A percentile compares a stretch with the other conserved stretches of the same genome.
Conservation (phyloP, 2,329 filamentous ascomycete species). For the Penicillium sp. region DNA sequence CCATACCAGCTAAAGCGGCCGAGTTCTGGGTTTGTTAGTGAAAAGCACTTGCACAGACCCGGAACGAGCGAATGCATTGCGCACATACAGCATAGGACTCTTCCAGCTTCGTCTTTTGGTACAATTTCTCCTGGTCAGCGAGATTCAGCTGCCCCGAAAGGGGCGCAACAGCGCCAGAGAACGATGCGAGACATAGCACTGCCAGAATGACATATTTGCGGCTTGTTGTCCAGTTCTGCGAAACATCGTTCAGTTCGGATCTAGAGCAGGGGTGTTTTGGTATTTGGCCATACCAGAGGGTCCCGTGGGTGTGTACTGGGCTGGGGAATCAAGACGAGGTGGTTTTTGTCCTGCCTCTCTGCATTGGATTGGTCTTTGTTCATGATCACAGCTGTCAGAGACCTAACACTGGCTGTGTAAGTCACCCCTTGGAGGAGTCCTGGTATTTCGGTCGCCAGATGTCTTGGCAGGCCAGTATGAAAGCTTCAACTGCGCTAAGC, state of each 20-base stretch:
- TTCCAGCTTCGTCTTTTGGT: constrained; percentile 35
- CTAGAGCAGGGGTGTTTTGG: not conserved
- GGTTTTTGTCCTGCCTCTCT: constrained; percentile 4
- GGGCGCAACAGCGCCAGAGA: constrained; percentile 38
- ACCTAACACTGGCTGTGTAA: not conserved
- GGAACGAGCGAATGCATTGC: not conserved
- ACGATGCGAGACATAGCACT: constrained; percentile 39
- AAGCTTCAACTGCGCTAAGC: constrained; percentile 1
- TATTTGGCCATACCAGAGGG: constrained; percentile 32
- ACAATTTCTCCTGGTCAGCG: constrained; percentile 37
- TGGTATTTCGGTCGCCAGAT: not conserved
- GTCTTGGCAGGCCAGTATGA: not conserved
- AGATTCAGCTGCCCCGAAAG: constrained; percentile 41
- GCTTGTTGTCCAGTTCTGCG: constrained; percentile 36
- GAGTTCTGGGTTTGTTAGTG: constrained; percentile 30
- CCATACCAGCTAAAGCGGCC: constrained; percentile 43
- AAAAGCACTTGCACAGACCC: not conserved
- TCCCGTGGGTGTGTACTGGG: constrained; percentile 36
- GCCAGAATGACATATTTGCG: constrained; percentile 37
- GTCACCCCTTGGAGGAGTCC: not conserved
- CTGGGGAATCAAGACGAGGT: constrained; percentile 42
- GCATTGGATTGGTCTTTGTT: constrained; percentile 10
- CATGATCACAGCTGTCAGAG: not conserved
- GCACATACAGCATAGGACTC: constrained; percentile 35
- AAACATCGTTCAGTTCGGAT: not conserved